These are phyloP conservation scores for Blastomyces parvus DNA, from an alignment of 2,329 filamentous ascomycete species.

Conservation along the genomic window DNA sequence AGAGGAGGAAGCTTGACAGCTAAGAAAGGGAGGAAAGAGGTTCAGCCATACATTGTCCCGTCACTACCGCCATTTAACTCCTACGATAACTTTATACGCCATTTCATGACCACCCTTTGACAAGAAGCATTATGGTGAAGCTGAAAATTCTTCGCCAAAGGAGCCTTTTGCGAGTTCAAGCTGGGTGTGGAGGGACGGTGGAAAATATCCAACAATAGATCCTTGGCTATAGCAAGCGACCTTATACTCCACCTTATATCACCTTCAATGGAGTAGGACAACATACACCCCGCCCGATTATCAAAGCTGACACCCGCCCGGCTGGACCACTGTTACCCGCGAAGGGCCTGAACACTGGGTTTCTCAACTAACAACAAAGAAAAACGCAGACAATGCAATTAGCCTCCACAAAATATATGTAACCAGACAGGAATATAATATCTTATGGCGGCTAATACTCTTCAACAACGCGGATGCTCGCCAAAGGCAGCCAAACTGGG, in stretches of 20 bases:
- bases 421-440: not conserved
- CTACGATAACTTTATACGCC: not conserved
- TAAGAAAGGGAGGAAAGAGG: not conserved
- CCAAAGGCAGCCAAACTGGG: not conserved
- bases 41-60: not conserved
- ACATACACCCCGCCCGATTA: not conserved
- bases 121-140: too few species aligned
- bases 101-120: not conserved
- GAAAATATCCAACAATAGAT: not conserved
- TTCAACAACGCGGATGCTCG: not conserved
- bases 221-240: not conserved
- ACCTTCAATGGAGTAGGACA: not conserved
- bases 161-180: too few species aligned
- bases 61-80: not conserved
- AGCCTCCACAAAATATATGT: not conserved
- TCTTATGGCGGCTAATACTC: not conserved
- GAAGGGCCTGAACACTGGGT: not conserved
- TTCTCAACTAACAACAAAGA: not conserved
- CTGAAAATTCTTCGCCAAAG: too few species aligned
- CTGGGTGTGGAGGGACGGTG: too few species aligned
- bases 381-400: not conserved
- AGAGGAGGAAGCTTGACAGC: not conserved
- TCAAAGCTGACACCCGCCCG: not conserved
- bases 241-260: not conserved
- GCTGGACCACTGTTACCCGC: not conserved